Conservation (phyloP, 371 early-diverging fungal genomes). For the Mucor irregularis region DNA sequence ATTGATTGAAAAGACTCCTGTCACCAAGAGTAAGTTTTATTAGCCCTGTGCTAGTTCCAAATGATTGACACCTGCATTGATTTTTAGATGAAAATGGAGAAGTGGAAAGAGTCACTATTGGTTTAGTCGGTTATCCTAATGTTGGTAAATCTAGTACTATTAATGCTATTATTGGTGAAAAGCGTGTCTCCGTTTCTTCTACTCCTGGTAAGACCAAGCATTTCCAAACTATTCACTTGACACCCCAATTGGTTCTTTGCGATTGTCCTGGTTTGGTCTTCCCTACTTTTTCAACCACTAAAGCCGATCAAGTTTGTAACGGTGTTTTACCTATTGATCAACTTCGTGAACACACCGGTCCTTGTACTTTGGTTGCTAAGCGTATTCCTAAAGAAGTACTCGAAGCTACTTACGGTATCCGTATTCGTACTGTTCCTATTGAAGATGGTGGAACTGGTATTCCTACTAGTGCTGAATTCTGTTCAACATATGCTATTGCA, state of each 20-base stretch:
- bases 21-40: constrained; percentile 13
- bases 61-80: not conserved
- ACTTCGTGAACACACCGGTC: constrained; percentile 93
- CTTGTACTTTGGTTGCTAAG: constrained; percentile 78
- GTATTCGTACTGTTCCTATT: constrained; percentile 69
- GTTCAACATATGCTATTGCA: constrained; percentile 81
- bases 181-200: constrained; percentile 94
- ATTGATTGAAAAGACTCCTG: constrained; percentile 43
- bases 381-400: constrained; percentile 89
- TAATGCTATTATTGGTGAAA: constrained; percentile 96
- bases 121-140: constrained; percentile 99
- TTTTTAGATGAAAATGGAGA: constrained; percentile 28
- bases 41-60: not conserved
- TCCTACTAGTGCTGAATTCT: constrained; percentile 82
- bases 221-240: constrained; percentile 94
- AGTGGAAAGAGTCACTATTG: constrained; percentile 76
- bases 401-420: constrained; percentile 93
- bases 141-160: constrained; percentile 99
- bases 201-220: constrained; percentile 99
- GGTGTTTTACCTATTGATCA: constrained; percentile 99
- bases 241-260: constrained; percentile 83
- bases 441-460: constrained; percentile 84
- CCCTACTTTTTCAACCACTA: constrained; percentile 97
- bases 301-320: constrained; percentile 98
- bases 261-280: constrained; percentile 99